Evolutionary conservation across 1,284 basidiomycete genomes (phyloP), one percentile per base, ranked within the genome.

Genomic region (Tylopilus orsonianus): DNA sequence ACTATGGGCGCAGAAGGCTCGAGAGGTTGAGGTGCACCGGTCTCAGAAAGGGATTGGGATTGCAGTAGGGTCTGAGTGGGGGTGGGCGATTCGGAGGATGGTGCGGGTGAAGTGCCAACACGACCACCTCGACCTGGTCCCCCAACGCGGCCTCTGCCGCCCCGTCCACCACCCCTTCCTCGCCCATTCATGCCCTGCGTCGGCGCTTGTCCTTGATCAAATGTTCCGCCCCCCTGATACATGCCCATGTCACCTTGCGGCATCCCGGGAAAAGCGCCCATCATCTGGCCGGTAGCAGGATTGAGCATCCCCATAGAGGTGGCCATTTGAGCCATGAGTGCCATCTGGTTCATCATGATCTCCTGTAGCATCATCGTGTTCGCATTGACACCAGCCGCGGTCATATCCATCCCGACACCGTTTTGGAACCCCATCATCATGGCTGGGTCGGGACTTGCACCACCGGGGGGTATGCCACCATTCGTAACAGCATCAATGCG

Each of bases 291-390:
- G 18, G 75, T 69, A 16, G 71, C 64, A 29, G 79, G 77, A 59
- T 78, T 80, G 57, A 87, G 73, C 65, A 90, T 83, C 18, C 85
- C 87, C 75, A 88, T 82, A 14, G 78, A 79, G 22, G 81, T 76
- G 20, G 85, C 83, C 78, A 90, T 85, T 66, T 90, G 88, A 29
- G 85, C 81, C 87, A 90, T 90, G 57, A 90, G 74, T 36, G 87
- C 85, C 86, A 90, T 89, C 64, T 90, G 86, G 66, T 78, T 87
- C 81, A 88, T 84, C 81, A 90, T 84, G 76, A 90, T 84, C 68
- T 90, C 88, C 67, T 90, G 87, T 50, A 90, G 62, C 71, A 87
- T 71, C 56, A 90, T 58, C 36, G 85, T 84, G 58, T 85, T 88
- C 40, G 77, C 49, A 33, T 55, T 67, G 22, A 53, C 56, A 36